Evolutionary conservation across 768 basidiomycete species (phyloP).

Genomic region (Lentinula edodes): DNA sequence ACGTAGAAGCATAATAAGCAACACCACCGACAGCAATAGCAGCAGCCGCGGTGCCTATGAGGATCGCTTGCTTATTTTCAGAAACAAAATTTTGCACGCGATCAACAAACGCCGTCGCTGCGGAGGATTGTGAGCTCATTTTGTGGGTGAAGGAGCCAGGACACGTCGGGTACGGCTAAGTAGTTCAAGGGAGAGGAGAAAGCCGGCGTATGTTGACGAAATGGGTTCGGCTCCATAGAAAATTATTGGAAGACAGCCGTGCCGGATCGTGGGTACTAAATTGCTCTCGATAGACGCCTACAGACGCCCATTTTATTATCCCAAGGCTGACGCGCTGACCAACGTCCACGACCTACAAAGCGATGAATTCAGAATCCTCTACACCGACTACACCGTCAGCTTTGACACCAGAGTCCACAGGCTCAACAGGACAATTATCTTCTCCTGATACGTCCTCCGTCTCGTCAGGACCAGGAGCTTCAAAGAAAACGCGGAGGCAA

Average conservation of each 20-base stretch:
- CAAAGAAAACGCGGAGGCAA: constrained; percentile 54
- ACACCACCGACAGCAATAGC: constrained; percentile 67
- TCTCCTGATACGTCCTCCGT: not conserved
- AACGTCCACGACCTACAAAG: not conserved
- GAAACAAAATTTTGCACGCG: constrained; percentile 64
- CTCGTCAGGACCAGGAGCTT: constrained; percentile 4
- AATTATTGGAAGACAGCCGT: not conserved
- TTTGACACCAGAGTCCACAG: not conserved
- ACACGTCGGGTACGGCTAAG: not conserved
- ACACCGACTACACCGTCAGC: not conserved
- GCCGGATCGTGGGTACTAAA: not conserved
- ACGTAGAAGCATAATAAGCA: constrained; percentile 69
- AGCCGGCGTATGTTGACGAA: not conserved
- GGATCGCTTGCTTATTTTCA: constrained; percentile 73
- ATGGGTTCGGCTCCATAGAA: not conserved
- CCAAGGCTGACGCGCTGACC: not conserved
- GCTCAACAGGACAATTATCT: not conserved
- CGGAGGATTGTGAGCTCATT: constrained; percentile 1
- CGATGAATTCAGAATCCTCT: constrained; percentile 1
- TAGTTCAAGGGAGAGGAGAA: not conserved
- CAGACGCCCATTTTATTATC: not conserved
- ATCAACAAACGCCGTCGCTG: constrained; percentile 35
- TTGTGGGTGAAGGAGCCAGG: not conserved
- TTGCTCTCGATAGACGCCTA: not conserved
- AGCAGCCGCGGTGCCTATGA: constrained; percentile 69